A percentile compares a stretch with the other conserved stretches of the same genome.
phyloP scores from a whole-genome alignment of 208 protist genomes.

The Phytomonas francai region DNA sequence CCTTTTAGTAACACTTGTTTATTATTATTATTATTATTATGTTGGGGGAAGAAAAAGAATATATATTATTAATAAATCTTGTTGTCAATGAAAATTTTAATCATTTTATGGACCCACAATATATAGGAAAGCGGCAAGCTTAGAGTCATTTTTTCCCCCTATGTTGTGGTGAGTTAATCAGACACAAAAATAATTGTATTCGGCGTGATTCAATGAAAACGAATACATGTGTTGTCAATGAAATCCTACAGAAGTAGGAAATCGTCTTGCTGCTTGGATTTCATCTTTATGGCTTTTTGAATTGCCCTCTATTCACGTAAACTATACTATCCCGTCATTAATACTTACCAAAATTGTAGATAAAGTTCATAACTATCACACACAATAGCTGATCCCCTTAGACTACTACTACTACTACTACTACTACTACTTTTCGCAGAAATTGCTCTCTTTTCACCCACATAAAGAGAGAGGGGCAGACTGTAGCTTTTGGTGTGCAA shows the following conservation, averaged over 20 bases:
- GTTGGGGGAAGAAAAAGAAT: neutral
- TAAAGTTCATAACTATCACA: slow-evolving; percentile 1
- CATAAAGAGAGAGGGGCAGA: neutral
- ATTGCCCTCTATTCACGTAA: slow-evolving; percentile 7
- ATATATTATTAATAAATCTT: slow-evolving; percentile 4
- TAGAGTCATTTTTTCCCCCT: slow-evolving; percentile 1
- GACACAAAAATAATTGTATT: slow-evolving; percentile 4
- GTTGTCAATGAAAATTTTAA: neutral
- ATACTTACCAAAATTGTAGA: neutral
- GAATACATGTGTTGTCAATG: slow-evolving; percentile 2
- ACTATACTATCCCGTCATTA: neutral
- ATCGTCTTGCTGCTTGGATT: neutral
- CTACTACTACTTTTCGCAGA: neutral
- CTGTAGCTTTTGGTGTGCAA: slow-evolving; percentile 4
- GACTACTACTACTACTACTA: neutral
- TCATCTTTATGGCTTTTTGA: neutral
- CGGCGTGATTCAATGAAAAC: neutral
- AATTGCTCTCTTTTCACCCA: neutral
- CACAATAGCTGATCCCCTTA: neutral
- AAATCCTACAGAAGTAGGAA: neutral
- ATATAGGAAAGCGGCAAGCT: slow-evolving; percentile 3
- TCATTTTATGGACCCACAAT: neutral
- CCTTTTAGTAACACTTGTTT: neutral
- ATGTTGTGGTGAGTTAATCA: neutral
- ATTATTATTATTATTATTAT: slow-evolving; percentile 6